Conservation (phyloP, 805 yeast species). For the Candida odintsovae region DNA sequence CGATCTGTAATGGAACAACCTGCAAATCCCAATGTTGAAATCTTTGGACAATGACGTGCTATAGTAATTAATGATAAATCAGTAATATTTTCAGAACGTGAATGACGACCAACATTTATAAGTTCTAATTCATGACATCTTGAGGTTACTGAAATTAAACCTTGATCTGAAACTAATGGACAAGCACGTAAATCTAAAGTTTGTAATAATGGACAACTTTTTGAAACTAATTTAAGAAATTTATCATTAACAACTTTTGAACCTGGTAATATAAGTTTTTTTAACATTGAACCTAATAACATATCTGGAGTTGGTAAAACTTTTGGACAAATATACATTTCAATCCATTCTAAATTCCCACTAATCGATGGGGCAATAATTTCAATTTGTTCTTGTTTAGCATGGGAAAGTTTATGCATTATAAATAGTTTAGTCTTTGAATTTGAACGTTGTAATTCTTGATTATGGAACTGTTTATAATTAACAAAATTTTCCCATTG, state of each 20-base stretch:
- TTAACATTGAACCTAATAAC: slow-evolving; percentile 36
- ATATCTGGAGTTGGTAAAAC: slow-evolving; percentile 49
- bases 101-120: slow-evolving; percentile 79
- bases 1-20: slow-evolving; percentile 80
- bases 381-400: slow-evolving; percentile 50
- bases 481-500: slow-evolving; percentile 38
- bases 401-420: slow-evolving; percentile 56
- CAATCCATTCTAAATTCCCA: slow-evolving; percentile 57
- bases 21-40: slow-evolving; percentile 77
- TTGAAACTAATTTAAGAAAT: slow-evolving; percentile 46
- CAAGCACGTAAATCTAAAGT: slow-evolving; percentile 80
- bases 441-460: slow-evolving; percentile 12
- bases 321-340: slow-evolving; percentile 77
- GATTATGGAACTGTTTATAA: slow-evolving; percentile 6
- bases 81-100: slow-evolving; percentile 60
- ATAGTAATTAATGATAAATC: slow-evolving; percentile 61
- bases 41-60: slow-evolving; percentile 38
- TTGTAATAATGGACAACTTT: slow-evolving; percentile 51
- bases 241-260: slow-evolving; percentile 55
- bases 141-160: slow-evolving; percentile 61
- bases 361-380: slow-evolving; percentile 39
- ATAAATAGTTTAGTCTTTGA: slow-evolving; percentile 45
- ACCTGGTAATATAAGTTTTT: slow-evolving; percentile 60
- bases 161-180: slow-evolving; percentile 68
- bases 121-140: slow-evolving; percentile 50